A percentile compares a stretch with the other conserved stretches of the same genome.
phyloP scores from a whole-genome alignment of 768 basidiomycete species.

The Lentinula raphanica region DNA sequence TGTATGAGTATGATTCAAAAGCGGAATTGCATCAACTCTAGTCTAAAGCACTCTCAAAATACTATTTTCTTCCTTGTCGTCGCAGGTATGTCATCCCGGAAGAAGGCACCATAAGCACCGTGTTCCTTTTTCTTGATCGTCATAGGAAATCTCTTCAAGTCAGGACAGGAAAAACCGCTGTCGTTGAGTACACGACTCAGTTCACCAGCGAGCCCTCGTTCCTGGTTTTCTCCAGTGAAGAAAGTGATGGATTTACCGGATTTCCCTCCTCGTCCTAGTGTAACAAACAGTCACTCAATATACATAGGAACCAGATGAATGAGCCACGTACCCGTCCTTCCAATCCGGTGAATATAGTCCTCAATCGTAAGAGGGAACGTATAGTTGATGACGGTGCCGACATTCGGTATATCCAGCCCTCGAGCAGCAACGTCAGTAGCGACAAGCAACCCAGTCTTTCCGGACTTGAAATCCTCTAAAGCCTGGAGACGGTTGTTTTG shows the following conservation, averaged over 20 bases:
- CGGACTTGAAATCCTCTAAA: slow-evolving; percentile 72
- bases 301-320: not conserved
- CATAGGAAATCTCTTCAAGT: slow-evolving; percentile 87
- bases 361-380: slow-evolving; percentile 97
- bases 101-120: slow-evolving; percentile 85
- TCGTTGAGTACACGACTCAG: slow-evolving; percentile 87
- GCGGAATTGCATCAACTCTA: not conserved
- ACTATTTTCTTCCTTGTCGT: slow-evolving; percentile 8
- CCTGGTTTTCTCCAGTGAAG: slow-evolving; percentile 89
- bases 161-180: slow-evolving; percentile 67
- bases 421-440: slow-evolving; percentile 98
- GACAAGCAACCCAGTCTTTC: slow-evolving; percentile 76
- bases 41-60: not conserved
- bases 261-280: slow-evolving; percentile 79
- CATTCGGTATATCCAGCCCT: slow-evolving; percentile 95
- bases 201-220: slow-evolving; percentile 85
- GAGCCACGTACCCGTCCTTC: slow-evolving; percentile 64
- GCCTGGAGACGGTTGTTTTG: slow-evolving; percentile 82
- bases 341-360: slow-evolving; percentile 88
- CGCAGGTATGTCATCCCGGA: slow-evolving; percentile 48
- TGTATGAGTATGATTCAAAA: not conserved
- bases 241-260: slow-evolving; percentile 91
- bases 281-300: not conserved
- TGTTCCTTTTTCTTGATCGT: slow-evolving; percentile 97
- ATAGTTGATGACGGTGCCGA: slow-evolving; percentile 91